phyloP scores from a whole-genome alignment of 139 green algal species.

The Picochlorum sp. region DNA sequence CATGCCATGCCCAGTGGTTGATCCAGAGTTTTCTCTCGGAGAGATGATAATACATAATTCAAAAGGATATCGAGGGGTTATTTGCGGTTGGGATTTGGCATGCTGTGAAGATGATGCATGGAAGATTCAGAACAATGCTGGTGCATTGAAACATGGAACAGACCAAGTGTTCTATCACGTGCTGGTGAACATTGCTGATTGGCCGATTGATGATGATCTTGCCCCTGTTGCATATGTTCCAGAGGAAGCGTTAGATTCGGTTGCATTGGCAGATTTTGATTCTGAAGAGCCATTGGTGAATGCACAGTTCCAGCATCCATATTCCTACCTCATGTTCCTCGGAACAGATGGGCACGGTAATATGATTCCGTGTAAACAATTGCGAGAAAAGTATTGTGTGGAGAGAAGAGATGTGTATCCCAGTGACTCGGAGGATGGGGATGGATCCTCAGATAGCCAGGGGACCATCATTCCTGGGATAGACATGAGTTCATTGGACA shows the following conservation, averaged over 20 bases:
- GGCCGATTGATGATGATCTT: slow-evolving; percentile 33
- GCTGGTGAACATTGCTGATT: slow-evolving; percentile 68
- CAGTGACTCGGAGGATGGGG: background rate
- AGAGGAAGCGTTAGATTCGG: slow-evolving; percentile 45
- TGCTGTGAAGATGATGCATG: slow-evolving; percentile 72
- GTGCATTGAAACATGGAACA: background rate
- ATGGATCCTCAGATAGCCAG: slow-evolving; percentile 2
- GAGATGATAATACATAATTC: slow-evolving; percentile 57
- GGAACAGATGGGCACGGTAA: slow-evolving; percentile 65
- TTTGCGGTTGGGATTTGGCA: slow-evolving; percentile 57
- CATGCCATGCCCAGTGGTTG: slow-evolving; percentile 2
- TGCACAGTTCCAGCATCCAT: slow-evolving; percentile 20
- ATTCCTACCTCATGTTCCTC: slow-evolving; percentile 68
- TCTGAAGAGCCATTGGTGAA: slow-evolving; percentile 2
- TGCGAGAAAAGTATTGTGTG: slow-evolving; percentile 60
- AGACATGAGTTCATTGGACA: slow-evolving; percentile 38
- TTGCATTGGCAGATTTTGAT: slow-evolving; percentile 18
- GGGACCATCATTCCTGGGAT: slow-evolving; percentile 33
- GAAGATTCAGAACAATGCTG: slow-evolving; percentile 27
- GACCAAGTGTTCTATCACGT: slow-evolving; percentile 46
- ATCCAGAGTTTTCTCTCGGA: slow-evolving; percentile 44
- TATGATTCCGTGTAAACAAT: slow-evolving; percentile 56
- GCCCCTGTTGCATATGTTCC: slow-evolving; percentile 69
- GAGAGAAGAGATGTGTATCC: slow-evolving; percentile 40
- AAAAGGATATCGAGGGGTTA: slow-evolving; percentile 51